phyloP scores from a whole-genome alignment of 78 protist genomes.

The Cyanophora paradoxa region DNA sequence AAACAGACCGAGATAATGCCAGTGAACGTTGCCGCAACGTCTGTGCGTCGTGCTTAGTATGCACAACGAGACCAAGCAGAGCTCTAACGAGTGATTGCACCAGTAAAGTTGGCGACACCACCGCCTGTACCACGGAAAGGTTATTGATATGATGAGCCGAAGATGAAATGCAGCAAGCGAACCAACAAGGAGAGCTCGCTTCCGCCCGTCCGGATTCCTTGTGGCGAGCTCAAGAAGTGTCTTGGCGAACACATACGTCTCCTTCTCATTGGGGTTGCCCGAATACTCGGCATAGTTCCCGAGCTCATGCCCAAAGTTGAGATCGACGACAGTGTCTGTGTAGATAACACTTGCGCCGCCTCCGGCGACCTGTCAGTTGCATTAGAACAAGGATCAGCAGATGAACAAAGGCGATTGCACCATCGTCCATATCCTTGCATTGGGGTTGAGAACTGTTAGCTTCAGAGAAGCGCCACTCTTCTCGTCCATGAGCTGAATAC shows the following conservation, averaged over 20 bases:
- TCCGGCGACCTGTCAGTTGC: too few relatives aligned
- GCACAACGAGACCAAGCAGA: too few relatives aligned
- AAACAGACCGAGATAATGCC: too few relatives aligned
- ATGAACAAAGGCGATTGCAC: too few relatives aligned
- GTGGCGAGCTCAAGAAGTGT: conserved; percentile 50
- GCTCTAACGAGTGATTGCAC: too few relatives aligned
- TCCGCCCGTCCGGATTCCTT: conserved; percentile 6
- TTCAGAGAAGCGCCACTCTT: conserved; percentile 85
- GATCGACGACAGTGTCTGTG: conserved; percentile 75
- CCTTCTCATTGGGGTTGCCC: conserved; percentile 73
- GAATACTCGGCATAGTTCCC: conserved; percentile 85
- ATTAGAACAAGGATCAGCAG: too few relatives aligned
- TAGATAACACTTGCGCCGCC: conserved; percentile 88
- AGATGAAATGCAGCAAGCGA: too few relatives aligned
- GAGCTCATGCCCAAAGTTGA: conserved; percentile 61
- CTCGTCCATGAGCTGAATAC: conserved; percentile 67
- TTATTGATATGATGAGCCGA: too few relatives aligned
- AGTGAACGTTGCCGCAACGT: conserved; percentile 80
- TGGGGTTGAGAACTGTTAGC: conserved; percentile 75
- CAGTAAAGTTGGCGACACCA: conserved; percentile 89
- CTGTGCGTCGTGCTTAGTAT: too few relatives aligned
- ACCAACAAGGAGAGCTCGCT: conserved; percentile 58
- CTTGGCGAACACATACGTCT: conserved; percentile 46
- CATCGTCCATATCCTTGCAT: conserved; percentile 83
- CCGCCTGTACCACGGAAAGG: too few relatives aligned